Evolutionary conservation across 1,139 yeast species (phyloP).

Genomic region (Lodderomyces pseudojiufengensis): DNA sequence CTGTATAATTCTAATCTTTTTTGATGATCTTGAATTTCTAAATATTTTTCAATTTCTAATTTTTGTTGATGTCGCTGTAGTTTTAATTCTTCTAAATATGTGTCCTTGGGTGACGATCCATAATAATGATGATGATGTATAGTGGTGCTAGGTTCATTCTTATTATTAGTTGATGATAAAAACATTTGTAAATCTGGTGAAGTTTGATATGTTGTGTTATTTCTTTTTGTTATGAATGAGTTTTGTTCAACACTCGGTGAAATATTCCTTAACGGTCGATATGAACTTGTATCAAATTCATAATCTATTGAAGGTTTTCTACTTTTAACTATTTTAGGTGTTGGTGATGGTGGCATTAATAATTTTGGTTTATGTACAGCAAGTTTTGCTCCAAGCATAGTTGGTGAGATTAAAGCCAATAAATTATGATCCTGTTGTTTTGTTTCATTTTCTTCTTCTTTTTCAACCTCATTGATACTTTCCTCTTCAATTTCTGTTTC

Average conservation of each 20-base stretch:
- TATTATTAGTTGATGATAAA: conserved; percentile 10
- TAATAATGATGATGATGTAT: conserved; percentile 48
- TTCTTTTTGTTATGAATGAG: conserved; percentile 7
- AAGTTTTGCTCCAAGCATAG: conserved; percentile 36
- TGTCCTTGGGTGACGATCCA: conserved; percentile 2
- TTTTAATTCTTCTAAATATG: conserved; percentile 5
- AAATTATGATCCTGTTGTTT: conserved; percentile 8
- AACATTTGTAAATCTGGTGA: conserved; percentile 18
- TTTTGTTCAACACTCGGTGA: background rate
- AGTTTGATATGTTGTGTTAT: conserved; percentile 5
- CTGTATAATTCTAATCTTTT: background rate
- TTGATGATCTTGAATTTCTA: conserved; percentile 1
- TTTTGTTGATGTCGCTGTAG: conserved; percentile 5
- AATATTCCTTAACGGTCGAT: conserved; percentile 6
- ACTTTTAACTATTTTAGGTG: background rate
- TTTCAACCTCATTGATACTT: conserved; percentile 4
- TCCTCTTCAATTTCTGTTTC: conserved; percentile 11
- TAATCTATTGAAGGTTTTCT: conserved; percentile 16
- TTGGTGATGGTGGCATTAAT: conserved; percentile 25
- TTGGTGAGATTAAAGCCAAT: conserved; percentile 28
- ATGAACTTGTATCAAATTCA: conserved; percentile 21
- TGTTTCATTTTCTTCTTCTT: conserved; percentile 1
- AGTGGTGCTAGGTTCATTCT: no score
- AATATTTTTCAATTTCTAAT: conserved; percentile 1
- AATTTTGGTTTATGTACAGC: conserved; percentile 28